phyloP scores from a whole-genome alignment of 2,329 filamentous ascomycete species.

The Alternaria arbusti region DNA sequence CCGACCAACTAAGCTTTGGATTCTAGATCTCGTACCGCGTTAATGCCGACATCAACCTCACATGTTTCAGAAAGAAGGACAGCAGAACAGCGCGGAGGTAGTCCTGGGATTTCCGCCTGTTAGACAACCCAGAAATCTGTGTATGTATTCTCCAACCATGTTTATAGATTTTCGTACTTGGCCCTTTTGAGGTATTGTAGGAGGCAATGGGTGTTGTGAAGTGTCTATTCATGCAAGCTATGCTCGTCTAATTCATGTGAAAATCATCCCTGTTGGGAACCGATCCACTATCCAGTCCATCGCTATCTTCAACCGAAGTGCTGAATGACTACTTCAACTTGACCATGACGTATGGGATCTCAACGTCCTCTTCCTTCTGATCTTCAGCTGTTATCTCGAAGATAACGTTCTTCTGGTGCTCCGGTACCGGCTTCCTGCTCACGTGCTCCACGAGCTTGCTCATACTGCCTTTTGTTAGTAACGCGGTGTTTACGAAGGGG shows the following conservation, averaged over 20 bases:
- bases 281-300: background rate
- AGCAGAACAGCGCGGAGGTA: background rate
- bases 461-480: conserved; percentile 64
- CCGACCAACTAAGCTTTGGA: background rate
- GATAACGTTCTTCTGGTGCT: conserved; percentile 93
- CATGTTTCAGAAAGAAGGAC: background rate
- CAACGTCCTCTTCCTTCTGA: conserved; percentile 86
- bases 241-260: conserved; percentile 27
- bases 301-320: background rate
- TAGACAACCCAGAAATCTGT: background rate
- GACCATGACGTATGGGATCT: conserved; percentile 95
- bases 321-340: conserved; percentile 61
- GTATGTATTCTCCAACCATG: background rate
- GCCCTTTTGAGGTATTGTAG: background rate
- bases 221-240: conserved; percentile 23
- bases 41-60: background rate
- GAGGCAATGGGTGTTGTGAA: background rate
- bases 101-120: background rate
- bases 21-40: background rate
- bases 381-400: conserved; percentile 95
- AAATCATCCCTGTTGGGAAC: background rate
- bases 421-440: conserved; percentile 88
- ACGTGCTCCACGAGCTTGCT: conserved; percentile 87
- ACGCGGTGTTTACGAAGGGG: background rate
- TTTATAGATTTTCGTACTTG: background rate